A percentile compares a stretch with the other conserved stretches of the same genome.
phyloP scores from a whole-genome alignment of 2,329 filamentous ascomycete genomes.

The Fusarium miscanthi region DNA sequence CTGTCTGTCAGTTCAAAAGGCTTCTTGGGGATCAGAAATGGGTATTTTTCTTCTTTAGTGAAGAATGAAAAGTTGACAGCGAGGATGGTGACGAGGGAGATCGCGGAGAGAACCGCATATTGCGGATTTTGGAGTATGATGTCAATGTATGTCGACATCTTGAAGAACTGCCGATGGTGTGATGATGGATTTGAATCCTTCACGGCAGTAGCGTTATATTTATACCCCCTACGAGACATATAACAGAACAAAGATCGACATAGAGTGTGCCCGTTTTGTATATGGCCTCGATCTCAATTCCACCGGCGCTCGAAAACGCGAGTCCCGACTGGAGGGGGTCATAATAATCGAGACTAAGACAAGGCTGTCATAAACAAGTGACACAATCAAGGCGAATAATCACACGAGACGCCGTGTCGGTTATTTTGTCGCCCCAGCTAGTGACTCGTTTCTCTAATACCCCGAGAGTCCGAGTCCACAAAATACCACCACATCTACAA shows the following conservation, averaged over 20 bases:
- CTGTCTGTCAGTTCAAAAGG: background rate
- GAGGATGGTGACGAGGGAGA: background rate
- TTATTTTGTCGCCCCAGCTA: fast-evolving
- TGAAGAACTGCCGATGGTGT: background rate
- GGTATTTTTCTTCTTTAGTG: background rate
- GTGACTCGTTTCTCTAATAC: background rate
- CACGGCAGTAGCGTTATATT: background rate
- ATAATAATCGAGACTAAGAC: background rate
- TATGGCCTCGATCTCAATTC: fast-evolving
- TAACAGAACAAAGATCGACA: background rate
- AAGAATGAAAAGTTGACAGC: background rate
- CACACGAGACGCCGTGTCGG: fast-evolving
- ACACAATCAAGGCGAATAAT: no score
- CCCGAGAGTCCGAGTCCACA: background rate
- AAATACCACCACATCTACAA: background rate
- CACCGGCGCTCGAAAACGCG: background rate
- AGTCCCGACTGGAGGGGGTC: background rate
- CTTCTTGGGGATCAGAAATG: background rate
- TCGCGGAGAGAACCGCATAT: background rate
- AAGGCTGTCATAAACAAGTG: background rate
- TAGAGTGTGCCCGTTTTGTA: background rate
- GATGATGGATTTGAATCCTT: background rate
- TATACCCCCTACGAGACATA: background rate
- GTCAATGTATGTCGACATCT: background rate
- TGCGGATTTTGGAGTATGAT: background rate